These are phyloP conservation scores for Cryphonectria radicalis DNA, from an alignment of 2,329 filamentous ascomycete species.

Conservation along the genomic window DNA sequence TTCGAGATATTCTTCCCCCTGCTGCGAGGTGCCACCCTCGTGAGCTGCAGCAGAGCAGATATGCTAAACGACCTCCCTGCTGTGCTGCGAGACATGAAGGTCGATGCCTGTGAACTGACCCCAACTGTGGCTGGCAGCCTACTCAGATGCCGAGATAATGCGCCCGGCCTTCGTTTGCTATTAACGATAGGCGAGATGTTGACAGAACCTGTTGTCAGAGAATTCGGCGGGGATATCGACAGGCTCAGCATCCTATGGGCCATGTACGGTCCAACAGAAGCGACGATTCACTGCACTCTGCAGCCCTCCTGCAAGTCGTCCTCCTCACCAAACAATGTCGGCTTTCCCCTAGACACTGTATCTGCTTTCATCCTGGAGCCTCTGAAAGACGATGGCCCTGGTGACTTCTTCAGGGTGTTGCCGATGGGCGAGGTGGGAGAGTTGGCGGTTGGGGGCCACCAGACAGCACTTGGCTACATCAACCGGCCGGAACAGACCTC, in stretches of 20 bases:
- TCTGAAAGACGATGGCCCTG: slow-evolving; percentile 36
- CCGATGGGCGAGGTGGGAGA: slow-evolving; percentile 74
- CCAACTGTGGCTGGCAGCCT: slow-evolving; percentile 84
- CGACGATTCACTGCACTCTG: slow-evolving; percentile 85
- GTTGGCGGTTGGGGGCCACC: slow-evolving; percentile 77
- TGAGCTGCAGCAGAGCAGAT: slow-evolving; percentile 68
- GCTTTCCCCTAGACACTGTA: slow-evolving; percentile 78
- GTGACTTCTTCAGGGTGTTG: slow-evolving; percentile 49
- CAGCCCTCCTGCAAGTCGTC: slow-evolving; percentile 63
- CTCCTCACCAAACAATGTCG: slow-evolving; percentile 71
- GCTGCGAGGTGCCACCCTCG: slow-evolving; percentile 72
- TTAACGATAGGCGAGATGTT: slow-evolving; percentile 95
- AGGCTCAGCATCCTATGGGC: slow-evolving; percentile 75
- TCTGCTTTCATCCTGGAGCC: slow-evolving; percentile 73
- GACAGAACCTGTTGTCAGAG: slow-evolving; percentile 72
- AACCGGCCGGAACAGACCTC: slow-evolving; percentile 78
- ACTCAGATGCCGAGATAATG: slow-evolving; percentile 67
- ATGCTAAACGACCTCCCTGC: slow-evolving; percentile 77
- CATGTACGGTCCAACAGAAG: slow-evolving; percentile 95
- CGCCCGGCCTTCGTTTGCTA: slow-evolving; percentile 70
- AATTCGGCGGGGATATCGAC: slow-evolving; percentile 69
- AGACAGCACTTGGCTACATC: slow-evolving; percentile 80
- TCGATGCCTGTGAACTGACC: slow-evolving; percentile 88
- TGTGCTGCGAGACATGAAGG: slow-evolving; percentile 64
- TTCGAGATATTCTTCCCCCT: slow-evolving; percentile 95